Evolutionary conservation across 2,329 filamentous ascomycete species (phyloP).

Genomic region (Cucurbitaria berberidis): DNA sequence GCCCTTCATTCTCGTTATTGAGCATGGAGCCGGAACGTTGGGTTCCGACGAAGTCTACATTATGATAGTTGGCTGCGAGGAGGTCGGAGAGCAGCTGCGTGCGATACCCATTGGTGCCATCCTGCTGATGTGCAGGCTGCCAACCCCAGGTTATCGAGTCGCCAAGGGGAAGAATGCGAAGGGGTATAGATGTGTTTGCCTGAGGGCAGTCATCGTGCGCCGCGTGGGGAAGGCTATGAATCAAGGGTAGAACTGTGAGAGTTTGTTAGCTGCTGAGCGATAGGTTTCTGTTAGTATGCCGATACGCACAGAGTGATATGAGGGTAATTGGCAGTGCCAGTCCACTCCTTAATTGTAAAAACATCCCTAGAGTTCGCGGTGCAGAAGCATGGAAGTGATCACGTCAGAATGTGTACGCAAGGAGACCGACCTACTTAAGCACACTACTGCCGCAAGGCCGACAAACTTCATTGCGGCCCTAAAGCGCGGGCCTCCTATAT

Average conservation of each 20-base stretch:
- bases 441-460: constrained; percentile 3
- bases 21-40: constrained; percentile 39
- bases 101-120: constrained; percentile 51
- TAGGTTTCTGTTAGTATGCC: not conserved
- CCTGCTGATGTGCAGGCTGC: constrained; percentile 12
- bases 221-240: constrained; percentile 5
- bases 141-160: constrained; percentile 44
- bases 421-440: constrained; percentile 12
- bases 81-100: constrained; percentile 33
- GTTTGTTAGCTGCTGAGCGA: constrained; percentile 1
- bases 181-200: constrained; percentile 10
- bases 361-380: not conserved
- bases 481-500: constrained; percentile 4
- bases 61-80: constrained; percentile 17
- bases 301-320: not conserved
- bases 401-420: not conserved
- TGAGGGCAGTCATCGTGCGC: not conserved
- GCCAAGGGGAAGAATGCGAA: constrained; percentile 34
- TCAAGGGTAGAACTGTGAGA: constrained; percentile 11
- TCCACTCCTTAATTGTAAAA: not conserved
- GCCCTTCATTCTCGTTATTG: constrained; percentile 44
- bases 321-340: not conserved
- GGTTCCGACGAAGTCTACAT: constrained; percentile 42
- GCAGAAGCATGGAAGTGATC: not conserved
- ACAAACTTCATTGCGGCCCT: constrained; percentile 3